Evolutionary conservation across 2,329 filamentous ascomycete species (phyloP).

Genomic region (Arthrobotrys musiformis): DNA sequence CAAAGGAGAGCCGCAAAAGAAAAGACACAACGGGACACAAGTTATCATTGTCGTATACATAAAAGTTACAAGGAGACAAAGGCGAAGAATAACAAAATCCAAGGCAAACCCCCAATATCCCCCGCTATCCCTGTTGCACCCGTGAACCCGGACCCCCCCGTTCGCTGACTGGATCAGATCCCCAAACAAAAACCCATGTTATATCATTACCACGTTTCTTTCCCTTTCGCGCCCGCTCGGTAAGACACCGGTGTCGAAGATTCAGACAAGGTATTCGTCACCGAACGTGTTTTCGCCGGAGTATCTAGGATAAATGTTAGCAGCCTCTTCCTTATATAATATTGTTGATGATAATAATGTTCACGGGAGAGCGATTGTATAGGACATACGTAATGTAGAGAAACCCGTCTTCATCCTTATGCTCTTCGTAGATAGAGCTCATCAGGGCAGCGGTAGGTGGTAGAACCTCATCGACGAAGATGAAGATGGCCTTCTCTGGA

Average conservation of each 20-base stretch:
- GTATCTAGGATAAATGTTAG: slow-evolving; percentile 69
- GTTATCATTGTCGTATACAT: slow-evolving; percentile 51
- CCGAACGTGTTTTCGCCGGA: slow-evolving; percentile 99
- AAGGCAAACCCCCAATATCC: slow-evolving; percentile 30
- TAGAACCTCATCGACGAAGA: slow-evolving; percentile 98
- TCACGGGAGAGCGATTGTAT: neutral
- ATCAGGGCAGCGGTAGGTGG: slow-evolving; percentile 96
- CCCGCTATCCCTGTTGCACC: slow-evolving; percentile 39
- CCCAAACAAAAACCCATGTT: slow-evolving; percentile 28
- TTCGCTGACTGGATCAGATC: no score
- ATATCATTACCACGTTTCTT: slow-evolving; percentile 22
- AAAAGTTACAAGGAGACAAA: slow-evolving; percentile 34
- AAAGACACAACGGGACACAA: slow-evolving; percentile 11
- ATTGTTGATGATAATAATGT: slow-evolving; percentile 56
- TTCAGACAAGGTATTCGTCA: slow-evolving; percentile 59
- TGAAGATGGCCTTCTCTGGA: slow-evolving; percentile 99
- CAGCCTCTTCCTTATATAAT: no score
- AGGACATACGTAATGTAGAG: slow-evolving; percentile 89
- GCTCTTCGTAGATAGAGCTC: slow-evolving; percentile 99
- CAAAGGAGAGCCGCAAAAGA: slow-evolving; percentile 7
- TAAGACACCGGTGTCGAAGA: slow-evolving; percentile 38
- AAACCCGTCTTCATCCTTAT: slow-evolving; percentile 84
- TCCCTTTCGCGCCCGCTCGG: slow-evolving; percentile 27
- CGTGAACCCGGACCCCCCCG: slow-evolving; percentile 8
- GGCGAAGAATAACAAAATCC: slow-evolving; percentile 20